A percentile compares a stretch with the other conserved stretches of the same genome.
Evolutionary conservation across 1,284 basidiomycete species (phyloP).

Genomic region (Marasmius sp.): DNA sequence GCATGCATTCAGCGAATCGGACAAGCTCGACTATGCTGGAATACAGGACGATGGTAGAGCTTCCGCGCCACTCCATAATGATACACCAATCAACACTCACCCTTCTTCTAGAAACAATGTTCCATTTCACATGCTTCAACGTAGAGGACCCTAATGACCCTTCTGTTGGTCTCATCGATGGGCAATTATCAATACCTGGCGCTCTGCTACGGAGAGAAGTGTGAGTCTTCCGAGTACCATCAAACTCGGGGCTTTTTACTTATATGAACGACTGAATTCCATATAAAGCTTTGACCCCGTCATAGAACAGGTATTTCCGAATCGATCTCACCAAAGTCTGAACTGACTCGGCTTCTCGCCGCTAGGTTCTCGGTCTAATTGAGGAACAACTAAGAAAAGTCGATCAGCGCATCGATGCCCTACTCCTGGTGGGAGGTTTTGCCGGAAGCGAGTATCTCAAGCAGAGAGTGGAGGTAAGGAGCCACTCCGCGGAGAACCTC

Average conservation of each 20-base stretch:
- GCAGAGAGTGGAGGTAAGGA: slow-evolving; percentile 64
- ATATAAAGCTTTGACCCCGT: slow-evolving; percentile 63
- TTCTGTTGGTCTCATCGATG: slow-evolving; percentile 71
- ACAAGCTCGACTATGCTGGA: slow-evolving; percentile 74
- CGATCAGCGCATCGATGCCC: slow-evolving; percentile 68
- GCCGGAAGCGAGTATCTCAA: slow-evolving; percentile 81
- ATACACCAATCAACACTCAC: neutral
- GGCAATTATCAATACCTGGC: slow-evolving; percentile 78
- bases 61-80: too few species aligned
- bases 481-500: slow-evolving; percentile 4
- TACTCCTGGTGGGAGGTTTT: slow-evolving; percentile 84
- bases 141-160: slow-evolving; percentile 75
- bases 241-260: neutral
- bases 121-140: slow-evolving; percentile 83
- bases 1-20: slow-evolving; percentile 84
- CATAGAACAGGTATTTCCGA: slow-evolving; percentile 57
- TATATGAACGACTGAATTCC: neutral
- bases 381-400: slow-evolving; percentile 68
- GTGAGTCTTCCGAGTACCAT: slow-evolving; percentile 16
- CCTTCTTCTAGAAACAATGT: slow-evolving; percentile 61
- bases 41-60: slow-evolving; percentile 61
- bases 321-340: slow-evolving; percentile 7
- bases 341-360: slow-evolving; percentile 12
- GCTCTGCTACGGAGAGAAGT: slow-evolving; percentile 73
- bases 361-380: slow-evolving; percentile 70